A percentile compares a stretch with the other conserved stretches of the same genome.
Evolutionary conservation across 1,284 basidiomycete species (phyloP).

Genomic region (Ceratobasidium sp.): DNA sequence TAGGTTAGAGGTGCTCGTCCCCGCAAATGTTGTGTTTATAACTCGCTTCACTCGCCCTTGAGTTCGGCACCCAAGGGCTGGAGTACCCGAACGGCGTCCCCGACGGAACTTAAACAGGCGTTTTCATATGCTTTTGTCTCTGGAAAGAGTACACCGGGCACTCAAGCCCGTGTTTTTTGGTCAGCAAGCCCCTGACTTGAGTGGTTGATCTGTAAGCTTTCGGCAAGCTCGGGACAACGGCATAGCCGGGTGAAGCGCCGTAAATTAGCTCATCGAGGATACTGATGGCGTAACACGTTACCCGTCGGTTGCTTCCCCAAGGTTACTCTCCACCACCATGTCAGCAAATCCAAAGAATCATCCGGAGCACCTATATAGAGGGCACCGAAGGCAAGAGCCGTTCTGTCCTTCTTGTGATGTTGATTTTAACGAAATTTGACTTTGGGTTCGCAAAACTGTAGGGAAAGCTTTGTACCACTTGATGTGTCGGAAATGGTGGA

Average conservation of each 20-base stretch:
- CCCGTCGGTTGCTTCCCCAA: background rate
- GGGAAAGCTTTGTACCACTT: conserved; percentile 15
- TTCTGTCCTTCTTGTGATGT: conserved; percentile 36
- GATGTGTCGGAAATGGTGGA: conserved; percentile 59
- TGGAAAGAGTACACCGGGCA: conserved; percentile 4
- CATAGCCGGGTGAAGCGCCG: conserved; percentile 22
- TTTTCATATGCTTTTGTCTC: conserved; percentile 2
- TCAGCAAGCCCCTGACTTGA: background rate
- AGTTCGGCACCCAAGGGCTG: background rate
- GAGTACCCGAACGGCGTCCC: conserved; percentile 4
- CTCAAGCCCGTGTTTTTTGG: background rate
- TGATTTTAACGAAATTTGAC: conserved; percentile 5
- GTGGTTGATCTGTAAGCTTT: no score
- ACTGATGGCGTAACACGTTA: background rate
- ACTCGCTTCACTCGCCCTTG: background rate
- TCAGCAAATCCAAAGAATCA: background rate
- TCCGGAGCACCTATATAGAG: conserved; percentile 42
- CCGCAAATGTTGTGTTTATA: background rate
- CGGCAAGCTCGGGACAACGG: conserved; percentile 8
- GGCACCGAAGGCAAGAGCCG: conserved; percentile 43
- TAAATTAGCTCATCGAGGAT: background rate
- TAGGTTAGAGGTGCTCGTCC: background rate
- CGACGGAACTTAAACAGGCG: background rate
- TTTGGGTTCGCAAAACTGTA: conserved; percentile 1
- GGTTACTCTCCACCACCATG: background rate